Base-by-base conservation (phyloP, 768 basidiomycete genomes). In the Pleurotus tuber-regium region DNA sequence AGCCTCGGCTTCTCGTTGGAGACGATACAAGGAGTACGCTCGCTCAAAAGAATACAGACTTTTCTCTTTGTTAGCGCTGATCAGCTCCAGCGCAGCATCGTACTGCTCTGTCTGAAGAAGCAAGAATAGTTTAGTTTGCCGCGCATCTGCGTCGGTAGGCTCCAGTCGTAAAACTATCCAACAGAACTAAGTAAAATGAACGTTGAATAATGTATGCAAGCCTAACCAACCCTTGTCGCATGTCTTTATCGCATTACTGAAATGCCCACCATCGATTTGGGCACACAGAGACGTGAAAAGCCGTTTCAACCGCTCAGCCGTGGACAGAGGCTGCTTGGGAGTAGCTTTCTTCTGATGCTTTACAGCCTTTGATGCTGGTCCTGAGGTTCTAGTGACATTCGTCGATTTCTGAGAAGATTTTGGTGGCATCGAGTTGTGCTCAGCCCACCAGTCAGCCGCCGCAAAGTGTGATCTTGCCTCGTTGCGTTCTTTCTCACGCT, bases 251-350 rank as follows among this genome's bases (percentile, higher is more conserved):
- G 92, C 92, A 60, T 92, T 92, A 38, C 71, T 68, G 63, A 92
- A 86, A 69, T 94, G 84, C 1, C 87, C 89, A n/a, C 87, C 91
- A 55, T 95, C 91, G 59, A 95, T 85, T 65, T 96, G 94, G 8
- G 89, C 87, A 63, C 83, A 86, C 3, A 97, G 70, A 31, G 89
- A 88, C 43, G 80, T 83, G 69, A 89, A 93, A 46, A 89, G 71
- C 14, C 83, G 78, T 61, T 79, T 84, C 44, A 75, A 57, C 10
- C 66, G 68, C 41, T 78, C 76, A 8, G 63, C 50, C 2, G 61
- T 43, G 4, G 72, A 59, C 14, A 69, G 50, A 0, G 68, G 63
- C 39, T 69, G 62, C 53, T 73, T 74, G 2, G 62, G 57, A 21
- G 56, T 57, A 9, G 51, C 33, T 41, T 69, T 70, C 14, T 58